A percentile compares a stretch with the other conserved stretches of the same genome.
Evolutionary conservation across 2,329 filamentous ascomycete genomes (phyloP).

Genomic region (Scedosporium aurantiacum): DNA sequence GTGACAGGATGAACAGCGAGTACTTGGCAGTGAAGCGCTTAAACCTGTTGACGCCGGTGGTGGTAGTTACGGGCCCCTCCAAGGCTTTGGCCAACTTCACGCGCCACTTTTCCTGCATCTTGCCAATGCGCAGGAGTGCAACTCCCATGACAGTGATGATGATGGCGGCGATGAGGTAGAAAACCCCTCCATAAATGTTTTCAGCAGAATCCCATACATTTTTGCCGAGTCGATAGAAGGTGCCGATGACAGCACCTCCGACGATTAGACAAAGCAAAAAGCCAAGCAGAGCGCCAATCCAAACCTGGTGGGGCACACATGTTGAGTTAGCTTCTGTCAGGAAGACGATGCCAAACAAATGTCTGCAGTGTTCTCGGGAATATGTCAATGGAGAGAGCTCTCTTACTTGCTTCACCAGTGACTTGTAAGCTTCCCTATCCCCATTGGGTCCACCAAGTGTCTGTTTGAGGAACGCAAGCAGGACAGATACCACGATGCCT

Average conservation of each 20-base stretch:
- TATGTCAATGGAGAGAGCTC: background rate
- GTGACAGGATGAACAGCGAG: conserved; percentile 66
- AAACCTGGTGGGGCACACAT: conserved; percentile 52
- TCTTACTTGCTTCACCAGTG: background rate
- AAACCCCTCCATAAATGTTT: conserved; percentile 63
- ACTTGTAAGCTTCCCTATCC: background rate
- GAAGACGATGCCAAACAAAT: background rate
- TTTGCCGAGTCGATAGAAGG: conserved; percentile 58
- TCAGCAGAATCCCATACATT: conserved; percentile 52
- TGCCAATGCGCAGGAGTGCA: conserved; percentile 62
- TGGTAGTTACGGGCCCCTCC: conserved; percentile 27
- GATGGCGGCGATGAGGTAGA: conserved; percentile 53
- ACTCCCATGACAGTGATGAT: conserved; percentile 66
- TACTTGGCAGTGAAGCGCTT: conserved; percentile 45
- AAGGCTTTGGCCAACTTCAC: conserved; percentile 59
- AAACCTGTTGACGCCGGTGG: conserved; percentile 5
- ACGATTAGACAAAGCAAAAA: conserved; percentile 54
- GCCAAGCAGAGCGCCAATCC: conserved; percentile 54
- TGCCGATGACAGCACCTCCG: conserved; percentile 57
- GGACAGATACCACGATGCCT: conserved; percentile 75
- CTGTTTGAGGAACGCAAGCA: conserved; percentile 77
- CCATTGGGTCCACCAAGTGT: conserved; percentile 34
- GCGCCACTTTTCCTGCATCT: conserved; percentile 68
- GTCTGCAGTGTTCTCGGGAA: background rate
- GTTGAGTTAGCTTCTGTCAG: conserved; percentile 14